Evolutionary conservation across 352 stramenopile genomes (phyloP).

Genomic region (Phytophthora citrophthora): DNA sequence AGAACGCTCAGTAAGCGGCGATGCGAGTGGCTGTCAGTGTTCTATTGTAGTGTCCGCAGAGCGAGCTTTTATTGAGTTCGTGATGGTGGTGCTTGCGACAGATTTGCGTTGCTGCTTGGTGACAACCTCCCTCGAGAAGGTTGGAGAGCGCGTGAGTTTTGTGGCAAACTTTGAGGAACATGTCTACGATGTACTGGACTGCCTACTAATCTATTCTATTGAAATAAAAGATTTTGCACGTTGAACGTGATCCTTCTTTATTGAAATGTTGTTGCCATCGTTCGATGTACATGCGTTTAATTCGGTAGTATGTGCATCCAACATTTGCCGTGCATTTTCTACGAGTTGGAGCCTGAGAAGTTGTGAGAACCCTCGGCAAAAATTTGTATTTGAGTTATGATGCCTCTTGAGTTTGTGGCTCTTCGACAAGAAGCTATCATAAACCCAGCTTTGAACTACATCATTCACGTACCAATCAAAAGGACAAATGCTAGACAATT

Average conservation of each 20-base stretch:
- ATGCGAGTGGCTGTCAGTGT: too few relatives aligned
- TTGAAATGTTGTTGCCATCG: not conserved
- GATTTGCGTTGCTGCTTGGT: not conserved
- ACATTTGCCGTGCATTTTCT: too few relatives aligned
- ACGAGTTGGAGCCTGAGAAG: too few relatives aligned
- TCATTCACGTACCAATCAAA: too few relatives aligned
- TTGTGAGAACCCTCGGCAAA: too few relatives aligned
- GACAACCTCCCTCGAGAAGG: not conserved
- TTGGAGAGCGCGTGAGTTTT: slow-evolving; percentile 3
- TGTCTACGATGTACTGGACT: not conserved
- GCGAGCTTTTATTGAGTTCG: not conserved
- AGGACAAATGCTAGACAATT: too few relatives aligned
- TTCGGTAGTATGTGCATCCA: too few relatives aligned
- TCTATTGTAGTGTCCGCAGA: not conserved
- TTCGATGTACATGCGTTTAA: too few relatives aligned
- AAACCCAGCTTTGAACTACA: too few relatives aligned
- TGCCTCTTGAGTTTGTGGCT: too few relatives aligned
- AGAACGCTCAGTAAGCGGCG: slow-evolving; percentile 38
- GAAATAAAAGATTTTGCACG: slow-evolving; percentile 14
- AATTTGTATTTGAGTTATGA: too few relatives aligned
- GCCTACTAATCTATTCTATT: slow-evolving; percentile 29
- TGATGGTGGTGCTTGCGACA: not conserved
- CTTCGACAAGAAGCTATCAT: too few relatives aligned
- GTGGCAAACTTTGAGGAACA: slow-evolving; percentile 1
- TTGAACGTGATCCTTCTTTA: not conserved